phyloP scores from a whole-genome alignment of 169 alveolate species.

The Plasmodium coatneyi region DNA sequence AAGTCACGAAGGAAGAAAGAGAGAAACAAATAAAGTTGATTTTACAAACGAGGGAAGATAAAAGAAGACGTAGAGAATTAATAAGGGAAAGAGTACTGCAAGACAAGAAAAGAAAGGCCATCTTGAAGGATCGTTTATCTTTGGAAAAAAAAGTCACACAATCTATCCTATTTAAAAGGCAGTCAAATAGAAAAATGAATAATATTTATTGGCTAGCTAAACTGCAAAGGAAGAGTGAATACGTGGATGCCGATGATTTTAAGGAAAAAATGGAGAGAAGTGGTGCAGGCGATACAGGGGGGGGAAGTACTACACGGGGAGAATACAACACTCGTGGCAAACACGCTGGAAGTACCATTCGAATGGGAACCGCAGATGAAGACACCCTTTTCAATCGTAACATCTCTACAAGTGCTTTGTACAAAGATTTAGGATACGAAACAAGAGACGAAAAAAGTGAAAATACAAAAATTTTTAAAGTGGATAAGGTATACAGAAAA shows the following conservation, averaged over 20 bases:
- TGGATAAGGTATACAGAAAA: slow-evolving; percentile 80
- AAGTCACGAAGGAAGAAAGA: slow-evolving; percentile 87
- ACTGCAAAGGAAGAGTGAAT: slow-evolving; percentile 79
- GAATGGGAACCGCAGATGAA: neutral
- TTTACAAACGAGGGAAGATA: slow-evolving; percentile 76
- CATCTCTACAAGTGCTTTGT: slow-evolving; percentile 42
- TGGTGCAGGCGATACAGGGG: neutral
- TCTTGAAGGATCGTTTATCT: slow-evolving; percentile 60
- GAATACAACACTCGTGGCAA: neutral
- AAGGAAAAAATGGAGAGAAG: slow-evolving; percentile 42
- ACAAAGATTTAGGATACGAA: slow-evolving; percentile 82
- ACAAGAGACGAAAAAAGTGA: slow-evolving; percentile 78
- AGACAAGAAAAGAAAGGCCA: slow-evolving; percentile 76
- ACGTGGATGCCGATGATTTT: slow-evolving; percentile 42
- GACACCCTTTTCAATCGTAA: slow-evolving; percentile 57
- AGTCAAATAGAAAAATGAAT: slow-evolving; percentile 83
- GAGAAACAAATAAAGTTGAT: slow-evolving; percentile 77
- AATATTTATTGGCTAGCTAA: slow-evolving; percentile 86
- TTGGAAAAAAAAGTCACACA: slow-evolving; percentile 80
- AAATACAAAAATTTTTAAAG: slow-evolving; percentile 78
- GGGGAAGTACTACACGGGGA: neutral
- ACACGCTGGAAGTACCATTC: neutral
- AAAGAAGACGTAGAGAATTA: slow-evolving; percentile 69
- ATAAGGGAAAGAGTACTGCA: slow-evolving; percentile 45
- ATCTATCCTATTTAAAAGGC: slow-evolving; percentile 84